These are phyloP conservation scores for Pigoraptor vietnamica DNA, from an alignment of 78 protist genomes.

Conservation along the genomic window DNA sequence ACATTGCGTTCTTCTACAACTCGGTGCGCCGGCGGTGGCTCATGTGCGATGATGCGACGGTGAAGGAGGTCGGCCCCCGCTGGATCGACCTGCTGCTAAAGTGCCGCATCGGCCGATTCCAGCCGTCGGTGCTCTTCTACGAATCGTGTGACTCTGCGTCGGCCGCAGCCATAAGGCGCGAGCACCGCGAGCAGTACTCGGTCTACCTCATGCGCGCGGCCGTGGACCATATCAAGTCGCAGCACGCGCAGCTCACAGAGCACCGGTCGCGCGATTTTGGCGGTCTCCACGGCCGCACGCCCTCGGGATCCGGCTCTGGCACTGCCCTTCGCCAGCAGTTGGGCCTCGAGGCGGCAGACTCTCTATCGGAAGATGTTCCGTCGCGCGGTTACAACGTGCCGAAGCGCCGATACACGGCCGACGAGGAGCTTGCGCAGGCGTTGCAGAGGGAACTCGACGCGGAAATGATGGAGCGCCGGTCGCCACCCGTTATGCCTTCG, in stretches of 20 bases:
- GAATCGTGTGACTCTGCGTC: background rate
- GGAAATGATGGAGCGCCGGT: background rate
- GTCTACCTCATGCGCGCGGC: background rate
- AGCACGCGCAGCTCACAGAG: background rate
- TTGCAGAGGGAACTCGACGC: background rate
- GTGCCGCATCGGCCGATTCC: background rate
- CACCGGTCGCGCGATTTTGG: background rate
- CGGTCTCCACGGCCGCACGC: background rate
- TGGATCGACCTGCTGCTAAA: background rate
- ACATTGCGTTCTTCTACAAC: background rate
- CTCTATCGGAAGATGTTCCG: too few relatives aligned
- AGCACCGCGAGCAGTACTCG: background rate
- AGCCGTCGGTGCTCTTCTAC: background rate
- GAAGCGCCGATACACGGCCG: background rate
- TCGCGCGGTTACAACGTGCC: too few relatives aligned
- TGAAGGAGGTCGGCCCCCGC: background rate
- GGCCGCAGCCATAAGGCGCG: background rate
- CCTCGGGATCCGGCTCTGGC: too few relatives aligned
- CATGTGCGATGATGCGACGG: slow-evolving; percentile 1
- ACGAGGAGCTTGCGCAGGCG: background rate
- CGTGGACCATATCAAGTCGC: background rate
- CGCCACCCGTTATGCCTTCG: too few relatives aligned
- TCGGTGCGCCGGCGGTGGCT: background rate
- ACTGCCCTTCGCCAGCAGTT: too few relatives aligned
- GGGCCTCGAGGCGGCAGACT: too few relatives aligned